Conservation (phyloP, 306 rosid species). For the Astragalus membranaceus region DNA sequence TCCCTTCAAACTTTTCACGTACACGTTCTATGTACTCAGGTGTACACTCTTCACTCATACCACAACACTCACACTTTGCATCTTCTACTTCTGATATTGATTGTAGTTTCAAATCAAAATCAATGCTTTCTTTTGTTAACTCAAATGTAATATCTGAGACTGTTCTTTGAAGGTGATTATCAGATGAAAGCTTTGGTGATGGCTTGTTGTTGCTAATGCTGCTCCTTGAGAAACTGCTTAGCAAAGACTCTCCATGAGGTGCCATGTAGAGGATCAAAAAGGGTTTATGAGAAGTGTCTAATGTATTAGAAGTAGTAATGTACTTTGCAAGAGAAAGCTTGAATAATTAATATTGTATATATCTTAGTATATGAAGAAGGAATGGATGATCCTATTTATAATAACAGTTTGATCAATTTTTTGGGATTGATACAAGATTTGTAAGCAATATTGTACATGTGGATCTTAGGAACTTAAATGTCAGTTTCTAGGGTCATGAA, state of each 20-base stretch:
- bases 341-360: no score
- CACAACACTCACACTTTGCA: slow-evolving; percentile 91
- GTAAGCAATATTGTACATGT: slow-evolving; percentile 15
- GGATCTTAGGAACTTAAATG: slow-evolving; percentile 41
- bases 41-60: slow-evolving; percentile 94
- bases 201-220: slow-evolving; percentile 28
- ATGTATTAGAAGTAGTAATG: neutral
- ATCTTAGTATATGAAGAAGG: slow-evolving; percentile 4
- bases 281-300: neutral
- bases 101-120: slow-evolving; percentile 33
- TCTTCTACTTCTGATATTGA: slow-evolving; percentile 70
- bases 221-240: slow-evolving; percentile 19
- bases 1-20: slow-evolving; percentile 59
- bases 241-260: slow-evolving; percentile 65
- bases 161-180: slow-evolving; percentile 50
- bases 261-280: slow-evolving; percentile 39
- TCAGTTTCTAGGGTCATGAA: slow-evolving; percentile 52
- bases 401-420: neutral
- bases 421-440: neutral
- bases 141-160: slow-evolving; percentile 73
- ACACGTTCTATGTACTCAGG: slow-evolving; percentile 65
- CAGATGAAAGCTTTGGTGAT: slow-evolving; percentile 53
- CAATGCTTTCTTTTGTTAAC: slow-evolving; percentile 40
- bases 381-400: slow-evolving; percentile 46
- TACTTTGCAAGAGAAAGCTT: neutral